Evolutionary conservation across 1,284 basidiomycete genomes (phyloP), one percentile per base, ranked within the genome.

Genomic region (Thelephora terrestris): DNA sequence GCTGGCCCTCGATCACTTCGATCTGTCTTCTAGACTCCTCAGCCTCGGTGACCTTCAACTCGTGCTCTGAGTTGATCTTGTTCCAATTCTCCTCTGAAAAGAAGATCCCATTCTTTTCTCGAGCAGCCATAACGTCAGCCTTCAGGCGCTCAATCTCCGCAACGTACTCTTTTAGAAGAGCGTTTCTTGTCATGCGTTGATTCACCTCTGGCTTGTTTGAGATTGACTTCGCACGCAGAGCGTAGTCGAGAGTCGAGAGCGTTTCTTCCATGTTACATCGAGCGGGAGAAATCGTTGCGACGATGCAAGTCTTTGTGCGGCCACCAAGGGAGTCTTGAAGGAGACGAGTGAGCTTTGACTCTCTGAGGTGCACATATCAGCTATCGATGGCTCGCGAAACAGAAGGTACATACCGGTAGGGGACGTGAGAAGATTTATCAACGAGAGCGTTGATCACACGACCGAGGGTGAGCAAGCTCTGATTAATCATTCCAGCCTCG

Each of bases 261-360:
- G 96, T 99, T 67, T 99, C 96, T 66, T 99, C 96, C 69, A 96
- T 78, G 63, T 96, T 98, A 23, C 81, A 87, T 18, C 87, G 79
- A 4, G 91, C 89, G 2, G 94, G 93, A 7, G 90, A 93, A 57
- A 96, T 79, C 1, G 95, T 99, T 0, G 96, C 96, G 54, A 99
- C 89, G 62, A 99, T 95, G 61, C 92, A 97, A 0, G 96, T 99
- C 70, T 98, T 99, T 7, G 96, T 99, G 21, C 85, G 79, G 0
- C 96, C 96, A n/a, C 96, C 96, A 5, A 99, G 77, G 16, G 96
- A 99, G 65, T 99, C 96, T 84, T 99, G 95, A 5, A 99, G 75
- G 2, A 99, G 76, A 35, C 96, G 89, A 4, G 96, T 99, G 49
- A 99, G 84, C 63, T 99, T 99, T 16, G 87, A 90, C 66, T 91